Evolutionary conservation across 768 basidiomycete genomes (phyloP), one percentile per base, ranked within the genome.

Genomic region (Rhizopogon rudus): DNA sequence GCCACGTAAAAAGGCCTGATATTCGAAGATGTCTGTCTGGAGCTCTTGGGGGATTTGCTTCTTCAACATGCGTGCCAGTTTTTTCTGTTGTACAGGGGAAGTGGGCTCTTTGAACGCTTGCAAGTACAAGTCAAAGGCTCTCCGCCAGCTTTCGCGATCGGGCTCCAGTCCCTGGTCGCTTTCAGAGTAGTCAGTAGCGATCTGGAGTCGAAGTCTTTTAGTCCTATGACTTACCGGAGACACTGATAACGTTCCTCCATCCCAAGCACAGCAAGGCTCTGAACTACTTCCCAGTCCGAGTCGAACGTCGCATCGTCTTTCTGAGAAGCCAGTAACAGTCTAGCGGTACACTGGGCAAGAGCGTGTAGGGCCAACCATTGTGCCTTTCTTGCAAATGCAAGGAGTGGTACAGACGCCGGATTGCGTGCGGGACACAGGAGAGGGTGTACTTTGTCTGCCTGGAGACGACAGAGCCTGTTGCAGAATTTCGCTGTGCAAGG

Each of bases 371-470:
- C 71, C 78, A 91, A 81, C 86, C 89, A 91, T 52, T 82, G 69
- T 9, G 75, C 69, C n/a, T 77, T 71, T 51, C 82, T 75, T 12
- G 83, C 83, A 60, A 82, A 85, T 43, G 74, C 73, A 14, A 91
- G 60, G 3, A 94, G 77, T 0, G 83, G 78, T 3, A 74, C 67
- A 4, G 80, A 81, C 6, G 81, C 82, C 0, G 88, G 89, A 65
- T 93, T 95, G 57, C 87, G 86, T 3, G 79, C 73, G 5, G 84
- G 77, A 60, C 93, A 95, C 10, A 94, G 74, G 3, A 93, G 71
- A 0, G 87, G 81, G 57, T 93, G 91, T 0, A 76, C 76, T 56
- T 77, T 77, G 1, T 77, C 78, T 0, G 88, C 82, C 39, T 89
- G 83, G 14, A 79, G 68, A 13, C 83, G 77, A 65, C 93, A 95